Evolutionary conservation across 2,329 filamentous ascomycete genomes (phyloP).

Genomic region (Chaetothyriales sp.): DNA sequence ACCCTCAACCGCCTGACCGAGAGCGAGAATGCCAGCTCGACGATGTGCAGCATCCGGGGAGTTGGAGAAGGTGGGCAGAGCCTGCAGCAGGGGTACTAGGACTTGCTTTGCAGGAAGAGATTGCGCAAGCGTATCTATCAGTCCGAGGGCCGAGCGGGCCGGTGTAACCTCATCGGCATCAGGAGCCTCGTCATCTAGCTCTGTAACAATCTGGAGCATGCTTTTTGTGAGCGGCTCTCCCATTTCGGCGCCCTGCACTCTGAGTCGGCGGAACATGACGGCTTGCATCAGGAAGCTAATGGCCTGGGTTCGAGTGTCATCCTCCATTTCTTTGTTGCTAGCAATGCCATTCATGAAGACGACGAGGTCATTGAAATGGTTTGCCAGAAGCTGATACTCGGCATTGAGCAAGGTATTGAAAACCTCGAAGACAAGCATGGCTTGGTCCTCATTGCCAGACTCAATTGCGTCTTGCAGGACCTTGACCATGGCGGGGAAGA

Average conservation of each 20-base stretch:
- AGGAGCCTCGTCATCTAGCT: conserved; percentile 47
- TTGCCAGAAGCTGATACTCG: conserved; percentile 66
- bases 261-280: conserved; percentile 83
- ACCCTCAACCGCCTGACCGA: conserved; percentile 90
- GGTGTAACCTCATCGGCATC: conserved; percentile 79
- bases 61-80: conserved; percentile 66
- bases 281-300: conserved; percentile 87
- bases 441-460: conserved; percentile 67
- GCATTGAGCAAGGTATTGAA: conserved; percentile 91
- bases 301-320: conserved; percentile 77
- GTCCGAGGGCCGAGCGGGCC: conserved; percentile 64
- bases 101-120: conserved; percentile 87
- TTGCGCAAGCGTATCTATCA: conserved; percentile 77
- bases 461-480: conserved; percentile 76
- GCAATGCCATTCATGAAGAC: conserved; percentile 87
- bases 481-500: conserved; percentile 75
- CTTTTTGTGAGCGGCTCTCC: conserved; percentile 77
- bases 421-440: conserved; percentile 84
- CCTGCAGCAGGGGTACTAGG: conserved; percentile 77
- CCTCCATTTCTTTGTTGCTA: conserved; percentile 58
- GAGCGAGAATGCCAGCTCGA: conserved; percentile 76
- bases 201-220: conserved; percentile 75
- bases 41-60: conserved; percentile 62
- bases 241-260: conserved; percentile 80
- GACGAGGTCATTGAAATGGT: conserved; percentile 78